Percentiles rank a stretch among this genome's conserved stretches.
These are phyloP conservation scores for Kodamaea fukazawae DNA, from an alignment of 805 yeast species.

Conservation along the genomic window DNA sequence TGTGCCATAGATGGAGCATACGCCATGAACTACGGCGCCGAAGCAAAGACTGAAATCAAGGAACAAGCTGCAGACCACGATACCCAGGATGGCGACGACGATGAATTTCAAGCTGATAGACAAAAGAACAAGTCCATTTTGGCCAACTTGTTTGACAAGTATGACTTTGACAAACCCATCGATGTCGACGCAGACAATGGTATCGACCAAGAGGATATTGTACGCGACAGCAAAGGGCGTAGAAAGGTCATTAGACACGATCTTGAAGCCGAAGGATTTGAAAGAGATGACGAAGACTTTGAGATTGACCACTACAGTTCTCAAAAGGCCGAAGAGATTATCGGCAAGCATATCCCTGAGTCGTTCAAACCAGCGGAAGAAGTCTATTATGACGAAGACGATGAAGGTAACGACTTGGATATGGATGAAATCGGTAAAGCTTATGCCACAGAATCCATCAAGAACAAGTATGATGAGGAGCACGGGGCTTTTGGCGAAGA, in stretches of 20 bases:
- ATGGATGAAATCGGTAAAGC: slow-evolving; percentile 25
- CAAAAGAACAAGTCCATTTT: slow-evolving; percentile 30
- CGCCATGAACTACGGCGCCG: slow-evolving; percentile 26
- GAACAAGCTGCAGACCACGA: slow-evolving; percentile 5
- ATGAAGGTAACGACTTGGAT: slow-evolving; percentile 41
- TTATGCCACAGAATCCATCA: slow-evolving; percentile 29
- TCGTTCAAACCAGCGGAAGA: slow-evolving; percentile 25
- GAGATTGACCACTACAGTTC: slow-evolving; percentile 10
- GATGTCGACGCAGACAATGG: slow-evolving; percentile 35
- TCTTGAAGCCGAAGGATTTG: slow-evolving; percentile 31
- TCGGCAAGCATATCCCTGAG: slow-evolving; percentile 10
- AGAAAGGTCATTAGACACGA: slow-evolving; percentile 31
- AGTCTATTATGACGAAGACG: slow-evolving; percentile 36
- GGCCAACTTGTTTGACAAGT: slow-evolving; percentile 31
- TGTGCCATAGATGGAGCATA: slow-evolving; percentile 28
- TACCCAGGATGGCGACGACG: slow-evolving; percentile 5
- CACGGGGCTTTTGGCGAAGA: slow-evolving; percentile 15
- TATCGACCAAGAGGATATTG: slow-evolving; percentile 32
- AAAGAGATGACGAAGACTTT: slow-evolving; percentile 10
- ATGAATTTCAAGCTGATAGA: slow-evolving; percentile 19
- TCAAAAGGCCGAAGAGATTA: slow-evolving; percentile 11
- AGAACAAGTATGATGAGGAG: slow-evolving; percentile 24
- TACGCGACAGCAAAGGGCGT: slow-evolving; percentile 37
- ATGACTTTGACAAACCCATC: slow-evolving; percentile 37
- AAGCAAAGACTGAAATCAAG: slow-evolving; percentile 1